Conservation (phyloP, 164 flowering plant species). For the Akebia trifoliata region DNA sequence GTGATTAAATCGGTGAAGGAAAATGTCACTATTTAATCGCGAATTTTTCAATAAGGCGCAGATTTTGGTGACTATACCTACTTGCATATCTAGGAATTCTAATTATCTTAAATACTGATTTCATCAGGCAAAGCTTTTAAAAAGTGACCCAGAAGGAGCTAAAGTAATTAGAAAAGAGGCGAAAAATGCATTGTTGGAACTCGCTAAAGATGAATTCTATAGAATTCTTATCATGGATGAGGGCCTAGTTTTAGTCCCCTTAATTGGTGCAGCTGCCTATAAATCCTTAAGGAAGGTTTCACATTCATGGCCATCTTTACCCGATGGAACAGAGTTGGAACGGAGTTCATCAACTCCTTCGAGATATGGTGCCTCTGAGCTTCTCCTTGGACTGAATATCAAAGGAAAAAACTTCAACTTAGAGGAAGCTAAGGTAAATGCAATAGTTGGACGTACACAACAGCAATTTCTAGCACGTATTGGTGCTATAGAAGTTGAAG, state of each 20-base stretch:
- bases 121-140: conserved; percentile 71
- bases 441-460: conserved; percentile 59
- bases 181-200: conserved; percentile 60
- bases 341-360: conserved; percentile 45
- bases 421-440: conserved; percentile 68
- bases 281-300: conserved; percentile 53
- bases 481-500: conserved; percentile 77
- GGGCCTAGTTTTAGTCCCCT: conserved; percentile 72
- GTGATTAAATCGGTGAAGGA: too few relatives aligned
- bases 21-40: too few relatives aligned
- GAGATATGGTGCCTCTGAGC: conserved; percentile 72
- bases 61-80: too few relatives aligned
- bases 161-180: conserved; percentile 61
- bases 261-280: conserved; percentile 70
- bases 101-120: conserved; percentile 12
- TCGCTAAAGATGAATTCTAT: conserved; percentile 66
- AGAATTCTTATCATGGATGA: conserved; percentile 77
- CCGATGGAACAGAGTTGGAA: conserved; percentile 77
- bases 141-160: conserved; percentile 34
- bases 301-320: conserved; percentile 78
- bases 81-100: conserved; percentile 9
- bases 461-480: conserved; percentile 87
- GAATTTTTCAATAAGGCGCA: too few relatives aligned
- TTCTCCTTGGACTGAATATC: conserved; percentile 69
- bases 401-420: conserved; percentile 34